Conservation (phyloP, 2,329 filamentous ascomycete genomes). For the Cladosporium oxysporum region DNA sequence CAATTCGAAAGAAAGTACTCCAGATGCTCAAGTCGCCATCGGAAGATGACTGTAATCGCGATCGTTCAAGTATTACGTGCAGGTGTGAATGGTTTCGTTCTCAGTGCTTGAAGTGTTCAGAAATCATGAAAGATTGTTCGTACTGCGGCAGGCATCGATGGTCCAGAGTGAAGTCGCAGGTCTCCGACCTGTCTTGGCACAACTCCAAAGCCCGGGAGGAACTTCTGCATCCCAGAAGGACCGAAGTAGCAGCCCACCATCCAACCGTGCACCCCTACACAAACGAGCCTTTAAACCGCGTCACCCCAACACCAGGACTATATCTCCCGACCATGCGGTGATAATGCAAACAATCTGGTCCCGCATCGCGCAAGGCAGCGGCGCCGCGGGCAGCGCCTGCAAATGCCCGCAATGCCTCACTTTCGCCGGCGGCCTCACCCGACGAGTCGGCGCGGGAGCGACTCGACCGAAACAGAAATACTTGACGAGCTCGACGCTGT, state of each 20-base stretch:
- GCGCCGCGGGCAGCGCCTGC: slow-evolving; percentile 47
- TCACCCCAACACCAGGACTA: neutral
- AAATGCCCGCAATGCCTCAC: slow-evolving; percentile 64
- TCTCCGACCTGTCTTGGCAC: neutral
- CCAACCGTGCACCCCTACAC: neutral
- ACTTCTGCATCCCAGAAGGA: neutral
- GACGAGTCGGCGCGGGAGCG: slow-evolving; percentile 53
- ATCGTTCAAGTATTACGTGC: too few species aligned
- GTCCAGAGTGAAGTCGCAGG: neutral
- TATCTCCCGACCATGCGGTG: slow-evolving; percentile 23
- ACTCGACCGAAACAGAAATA: slow-evolving; percentile 54
- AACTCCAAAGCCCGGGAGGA: neutral
- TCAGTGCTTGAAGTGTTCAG: too few species aligned
- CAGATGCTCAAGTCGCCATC: too few species aligned
- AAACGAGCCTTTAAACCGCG: neutral
- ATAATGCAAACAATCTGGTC: slow-evolving; percentile 70
- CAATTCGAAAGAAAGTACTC: too few species aligned
- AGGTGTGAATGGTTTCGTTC: too few species aligned
- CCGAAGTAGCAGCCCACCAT: neutral
- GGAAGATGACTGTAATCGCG: too few species aligned
- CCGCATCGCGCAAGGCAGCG: slow-evolving; percentile 59
- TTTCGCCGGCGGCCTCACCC: slow-evolving; percentile 47
- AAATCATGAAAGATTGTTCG: too few species aligned
- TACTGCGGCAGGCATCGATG: neutral
- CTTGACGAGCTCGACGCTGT: slow-evolving; percentile 59